Conservation (phyloP, 2,329 filamentous ascomycete species). For the Drechslera avenae region DNA sequence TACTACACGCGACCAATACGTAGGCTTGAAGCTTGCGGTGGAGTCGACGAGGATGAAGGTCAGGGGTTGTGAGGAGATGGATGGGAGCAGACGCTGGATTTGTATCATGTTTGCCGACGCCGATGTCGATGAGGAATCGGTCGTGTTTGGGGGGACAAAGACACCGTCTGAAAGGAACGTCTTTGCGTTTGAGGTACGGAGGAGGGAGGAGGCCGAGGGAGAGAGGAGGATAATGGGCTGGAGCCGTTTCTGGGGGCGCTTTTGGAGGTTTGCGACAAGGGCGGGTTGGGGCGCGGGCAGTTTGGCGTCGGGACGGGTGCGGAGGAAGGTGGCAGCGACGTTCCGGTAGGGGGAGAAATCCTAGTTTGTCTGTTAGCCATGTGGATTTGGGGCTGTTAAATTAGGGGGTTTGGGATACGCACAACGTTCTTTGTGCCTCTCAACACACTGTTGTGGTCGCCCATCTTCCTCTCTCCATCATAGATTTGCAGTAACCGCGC, state of each 20-base stretch:
- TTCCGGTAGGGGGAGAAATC: constrained; percentile 96
- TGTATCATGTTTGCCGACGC: constrained; percentile 72
- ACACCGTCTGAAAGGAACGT: constrained; percentile 86
- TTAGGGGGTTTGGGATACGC: constrained; percentile 43
- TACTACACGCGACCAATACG: constrained; percentile 95
- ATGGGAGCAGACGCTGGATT: constrained; percentile 76
- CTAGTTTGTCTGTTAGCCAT: constrained; percentile 53
- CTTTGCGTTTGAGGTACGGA: constrained; percentile 95
- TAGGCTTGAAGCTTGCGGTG: constrained; percentile 92
- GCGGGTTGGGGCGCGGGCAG: constrained; percentile 41
- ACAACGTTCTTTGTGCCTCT: constrained; percentile 88
- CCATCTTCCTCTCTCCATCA: constrained; percentile 86
- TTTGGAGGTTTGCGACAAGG: constrained; percentile 48
- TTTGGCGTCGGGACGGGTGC: constrained; percentile 51
- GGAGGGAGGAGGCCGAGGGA: constrained; percentile 89
- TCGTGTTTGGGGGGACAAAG: constrained; percentile 75
- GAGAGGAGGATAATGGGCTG: constrained; percentile 94
- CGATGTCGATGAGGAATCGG: constrained; percentile 64
- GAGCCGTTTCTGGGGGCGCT: constrained; percentile 54
- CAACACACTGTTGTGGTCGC: constrained; percentile 86
- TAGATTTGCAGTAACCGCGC: constrained; percentile 87
- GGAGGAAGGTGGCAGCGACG: constrained; percentile 77
- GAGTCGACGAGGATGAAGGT: constrained; percentile 96
- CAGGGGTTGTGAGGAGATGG: constrained; percentile 70
- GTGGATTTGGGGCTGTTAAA: not conserved